These are phyloP conservation scores for Aegilops speltoides DNA, from an alignment of 176 grass and related monocot species.

Conservation along the genomic window DNA sequence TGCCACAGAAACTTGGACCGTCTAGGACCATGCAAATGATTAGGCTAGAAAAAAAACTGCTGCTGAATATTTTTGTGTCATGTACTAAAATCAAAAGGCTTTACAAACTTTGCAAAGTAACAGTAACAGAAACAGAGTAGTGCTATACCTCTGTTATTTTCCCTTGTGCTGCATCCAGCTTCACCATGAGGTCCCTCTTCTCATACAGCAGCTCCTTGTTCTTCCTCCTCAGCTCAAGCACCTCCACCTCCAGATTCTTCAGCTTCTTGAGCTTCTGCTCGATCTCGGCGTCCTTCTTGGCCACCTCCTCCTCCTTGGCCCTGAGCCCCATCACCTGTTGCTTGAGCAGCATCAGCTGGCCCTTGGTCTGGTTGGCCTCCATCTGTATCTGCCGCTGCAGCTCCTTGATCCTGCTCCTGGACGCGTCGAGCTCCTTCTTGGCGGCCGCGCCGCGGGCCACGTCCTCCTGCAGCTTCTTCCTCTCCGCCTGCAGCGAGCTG, in stretches of 20 bases:
- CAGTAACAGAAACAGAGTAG: not conserved
- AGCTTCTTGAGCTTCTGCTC: conserved; percentile 80
- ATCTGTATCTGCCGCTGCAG: conserved; percentile 81
- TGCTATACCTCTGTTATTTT: conserved; percentile 81
- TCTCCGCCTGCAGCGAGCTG: conserved; percentile 65
- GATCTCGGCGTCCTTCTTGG: conserved; percentile 70
- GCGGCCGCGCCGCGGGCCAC: conserved; percentile 4
- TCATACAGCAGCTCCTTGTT: conserved; percentile 88
- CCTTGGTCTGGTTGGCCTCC: conserved; percentile 76
- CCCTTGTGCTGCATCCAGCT: conserved; percentile 73
- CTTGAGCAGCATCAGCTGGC: conserved; percentile 81
- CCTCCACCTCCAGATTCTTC: conserved; percentile 74
- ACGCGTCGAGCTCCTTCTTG: conserved; percentile 56
- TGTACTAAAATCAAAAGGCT: not conserved
- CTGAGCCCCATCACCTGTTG: conserved; percentile 77
- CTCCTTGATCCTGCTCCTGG: conserved; percentile 80
- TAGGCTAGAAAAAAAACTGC: not conserved
- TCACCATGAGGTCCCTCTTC: conserved; percentile 88
- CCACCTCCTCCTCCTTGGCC: conserved; percentile 69
- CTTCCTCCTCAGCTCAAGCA: conserved; percentile 85
- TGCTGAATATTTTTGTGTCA: conserved; percentile 2
- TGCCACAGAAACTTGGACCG: not conserved
- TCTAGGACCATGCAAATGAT: conserved; percentile 5
- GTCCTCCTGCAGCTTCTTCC: conserved; percentile 81
- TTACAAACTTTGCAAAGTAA: not conserved